Percentiles rank a stretch among this genome's conserved stretches.
phyloP scores from a whole-genome alignment of 2,329 filamentous ascomycete genomes.

The Aspergillus novofumigatus region DNA sequence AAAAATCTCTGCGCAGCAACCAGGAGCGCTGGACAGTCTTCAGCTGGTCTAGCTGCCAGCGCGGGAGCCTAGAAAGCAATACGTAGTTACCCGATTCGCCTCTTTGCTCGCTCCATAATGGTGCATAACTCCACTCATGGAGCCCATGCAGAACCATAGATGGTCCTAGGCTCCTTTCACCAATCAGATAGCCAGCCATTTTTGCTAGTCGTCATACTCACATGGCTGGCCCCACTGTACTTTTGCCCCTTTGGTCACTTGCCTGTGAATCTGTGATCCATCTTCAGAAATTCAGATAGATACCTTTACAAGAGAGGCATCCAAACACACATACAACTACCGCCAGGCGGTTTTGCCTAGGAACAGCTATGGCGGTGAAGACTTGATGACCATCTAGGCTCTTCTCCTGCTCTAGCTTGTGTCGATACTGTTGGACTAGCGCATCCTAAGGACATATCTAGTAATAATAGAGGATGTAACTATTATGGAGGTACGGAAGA shows the following conservation, averaged over 20 bases:
- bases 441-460: not conserved
- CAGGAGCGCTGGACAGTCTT: slow-evolving; percentile 5
- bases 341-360: not conserved
- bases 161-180: slow-evolving; percentile 12
- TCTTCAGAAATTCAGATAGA: not conserved
- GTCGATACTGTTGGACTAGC: not conserved
- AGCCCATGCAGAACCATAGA: slow-evolving; percentile 22
- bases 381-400: not conserved
- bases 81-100: slow-evolving; percentile 16
- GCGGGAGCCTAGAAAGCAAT: slow-evolving; percentile 1
- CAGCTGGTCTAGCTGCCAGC: not conserved
- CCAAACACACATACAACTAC: not conserved
- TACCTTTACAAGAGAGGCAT: not conserved
- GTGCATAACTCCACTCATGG: slow-evolving; percentile 9
- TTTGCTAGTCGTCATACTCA: slow-evolving; percentile 21
- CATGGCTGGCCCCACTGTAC: slow-evolving; percentile 20
- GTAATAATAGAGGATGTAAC: not conserved
- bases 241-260: slow-evolving; percentile 13
- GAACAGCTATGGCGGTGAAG: not conserved
- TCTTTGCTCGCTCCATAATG: slow-evolving; percentile 7
- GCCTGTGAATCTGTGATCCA: not conserved
- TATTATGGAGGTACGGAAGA: not conserved
- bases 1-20: slow-evolving; percentile 17
- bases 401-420: not conserved
- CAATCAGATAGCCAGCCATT: slow-evolving; percentile 9